Percentiles rank a stretch among this genome's conserved stretches.
These are phyloP conservation scores for Boletus rubescentipes DNA, from an alignment of 768 basidiomycete genomes.

Conservation along the genomic window DNA sequence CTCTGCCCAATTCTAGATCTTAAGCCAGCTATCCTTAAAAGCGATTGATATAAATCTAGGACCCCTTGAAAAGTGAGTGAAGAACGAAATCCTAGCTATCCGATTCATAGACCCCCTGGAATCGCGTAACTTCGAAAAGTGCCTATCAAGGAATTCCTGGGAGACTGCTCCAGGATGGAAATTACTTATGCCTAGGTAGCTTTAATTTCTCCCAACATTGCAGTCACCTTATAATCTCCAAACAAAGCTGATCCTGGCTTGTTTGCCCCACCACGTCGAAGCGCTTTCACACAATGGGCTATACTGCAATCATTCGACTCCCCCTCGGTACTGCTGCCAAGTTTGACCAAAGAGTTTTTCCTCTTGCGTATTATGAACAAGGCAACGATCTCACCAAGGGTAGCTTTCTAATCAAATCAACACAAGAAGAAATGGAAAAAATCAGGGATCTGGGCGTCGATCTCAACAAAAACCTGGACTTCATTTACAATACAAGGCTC, in stretches of 20 bases:
- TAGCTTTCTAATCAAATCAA: neutral
- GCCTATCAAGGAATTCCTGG: neutral
- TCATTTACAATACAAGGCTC: neutral
- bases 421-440: constrained; percentile 2
- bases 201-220: neutral
- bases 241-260: neutral
- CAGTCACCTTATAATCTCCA: neutral
- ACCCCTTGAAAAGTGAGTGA: neutral
- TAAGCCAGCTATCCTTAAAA: neutral
- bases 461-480: neutral
- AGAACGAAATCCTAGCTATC: neutral
- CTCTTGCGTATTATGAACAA: neutral
- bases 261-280: neutral
- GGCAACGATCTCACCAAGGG: neutral
- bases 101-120: neutral
- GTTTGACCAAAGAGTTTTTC: neutral
- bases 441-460: neutral
- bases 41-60: too few relatives aligned
- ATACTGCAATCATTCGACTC: neutral
- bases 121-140: neutral
- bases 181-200: neutral
- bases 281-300: neutral
- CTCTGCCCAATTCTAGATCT: neutral
- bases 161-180: neutral
- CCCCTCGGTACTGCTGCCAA: neutral